These are phyloP conservation scores for Neofusicoccum umdonicola DNA, from an alignment of 2,329 filamentous ascomycete genomes.

Conservation along the genomic window DNA sequence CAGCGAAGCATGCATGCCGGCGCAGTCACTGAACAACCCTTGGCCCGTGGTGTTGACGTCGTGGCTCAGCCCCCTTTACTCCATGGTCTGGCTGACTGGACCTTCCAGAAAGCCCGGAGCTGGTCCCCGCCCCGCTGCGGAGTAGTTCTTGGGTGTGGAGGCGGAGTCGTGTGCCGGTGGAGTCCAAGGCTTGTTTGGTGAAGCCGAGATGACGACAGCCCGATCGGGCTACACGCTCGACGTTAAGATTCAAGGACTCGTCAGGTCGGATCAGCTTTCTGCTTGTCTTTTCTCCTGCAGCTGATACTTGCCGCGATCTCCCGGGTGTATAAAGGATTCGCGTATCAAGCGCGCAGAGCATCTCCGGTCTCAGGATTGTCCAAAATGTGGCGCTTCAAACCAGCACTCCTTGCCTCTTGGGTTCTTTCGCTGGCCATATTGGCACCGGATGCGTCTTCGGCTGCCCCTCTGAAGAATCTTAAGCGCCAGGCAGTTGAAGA, in stretches of 20 bases:
- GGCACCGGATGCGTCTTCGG: neutral
- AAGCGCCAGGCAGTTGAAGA: conserved; percentile 16
- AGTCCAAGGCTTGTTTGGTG: neutral
- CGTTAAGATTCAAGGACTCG: neutral
- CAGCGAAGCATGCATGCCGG: no score
- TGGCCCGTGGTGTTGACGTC: no score
- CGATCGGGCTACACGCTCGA: neutral
- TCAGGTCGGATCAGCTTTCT: neutral
- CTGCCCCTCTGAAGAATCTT: neutral
- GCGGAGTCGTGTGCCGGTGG: neutral
- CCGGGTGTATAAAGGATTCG: no score
- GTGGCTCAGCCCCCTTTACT: no score
- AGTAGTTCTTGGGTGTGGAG: neutral
- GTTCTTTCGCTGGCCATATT: neutral
- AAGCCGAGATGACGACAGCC: neutral
- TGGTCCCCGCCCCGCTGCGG: neutral
- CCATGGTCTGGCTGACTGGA: no score
- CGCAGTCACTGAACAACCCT: no score
- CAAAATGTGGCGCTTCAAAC: neutral
- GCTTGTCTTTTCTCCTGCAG: neutral
- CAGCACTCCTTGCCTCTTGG: neutral
- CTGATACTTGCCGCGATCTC: neutral
- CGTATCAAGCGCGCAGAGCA: no score
- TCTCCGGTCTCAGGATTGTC: no score
- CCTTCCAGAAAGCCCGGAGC: no score